phyloP scores from a whole-genome alignment of 345 rosid species.

The Fremontodendron californicum region DNA sequence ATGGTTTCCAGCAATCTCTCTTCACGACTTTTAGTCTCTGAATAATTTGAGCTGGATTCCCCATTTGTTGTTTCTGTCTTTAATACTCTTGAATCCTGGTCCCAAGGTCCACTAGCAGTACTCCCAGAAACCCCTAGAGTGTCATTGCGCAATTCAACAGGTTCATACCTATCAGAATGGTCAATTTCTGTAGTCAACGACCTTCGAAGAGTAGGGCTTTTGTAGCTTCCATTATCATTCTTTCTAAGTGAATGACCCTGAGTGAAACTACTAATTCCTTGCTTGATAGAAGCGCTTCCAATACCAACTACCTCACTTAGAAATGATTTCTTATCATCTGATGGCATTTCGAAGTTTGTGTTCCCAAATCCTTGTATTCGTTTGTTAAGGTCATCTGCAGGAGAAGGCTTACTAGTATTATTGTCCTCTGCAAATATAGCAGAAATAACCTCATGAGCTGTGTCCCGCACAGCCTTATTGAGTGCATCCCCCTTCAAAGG shows the following conservation, averaged over 20 bases:
- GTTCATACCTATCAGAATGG: constrained; percentile 65
- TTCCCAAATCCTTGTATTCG: constrained; percentile 97
- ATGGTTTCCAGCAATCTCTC: constrained; percentile 87
- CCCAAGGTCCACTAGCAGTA: constrained; percentile 61
- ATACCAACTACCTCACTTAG: constrained; percentile 90
- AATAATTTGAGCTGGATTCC: constrained; percentile 45
- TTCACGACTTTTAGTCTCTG: constrained; percentile 70
- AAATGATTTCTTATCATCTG: constrained; percentile 85
- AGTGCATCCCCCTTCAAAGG: constrained; percentile 92
- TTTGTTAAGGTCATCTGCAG: constrained; percentile 54
- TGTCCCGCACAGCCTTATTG: constrained; percentile 90
- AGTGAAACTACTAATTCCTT: constrained; percentile 73
- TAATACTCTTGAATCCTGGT: constrained; percentile 38
- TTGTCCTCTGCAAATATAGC: constrained; percentile 82
- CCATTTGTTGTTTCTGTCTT: constrained; percentile 35
- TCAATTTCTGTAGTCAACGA: constrained; percentile 76
- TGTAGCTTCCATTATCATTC: constrained; percentile 77
- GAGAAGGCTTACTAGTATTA: constrained; percentile 43
- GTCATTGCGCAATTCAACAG: constrained; percentile 53
- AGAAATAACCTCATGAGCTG: constrained; percentile 78
- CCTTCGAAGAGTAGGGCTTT: constrained; percentile 75
- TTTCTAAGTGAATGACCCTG: constrained; percentile 60
- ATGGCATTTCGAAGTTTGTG: constrained; percentile 65
- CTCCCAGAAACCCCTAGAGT: constrained; percentile 38
- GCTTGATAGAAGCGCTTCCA: constrained; percentile 93